Conservation (phyloP, 768 basidiomycete genomes). For the Termitomyces sp. region DNA sequence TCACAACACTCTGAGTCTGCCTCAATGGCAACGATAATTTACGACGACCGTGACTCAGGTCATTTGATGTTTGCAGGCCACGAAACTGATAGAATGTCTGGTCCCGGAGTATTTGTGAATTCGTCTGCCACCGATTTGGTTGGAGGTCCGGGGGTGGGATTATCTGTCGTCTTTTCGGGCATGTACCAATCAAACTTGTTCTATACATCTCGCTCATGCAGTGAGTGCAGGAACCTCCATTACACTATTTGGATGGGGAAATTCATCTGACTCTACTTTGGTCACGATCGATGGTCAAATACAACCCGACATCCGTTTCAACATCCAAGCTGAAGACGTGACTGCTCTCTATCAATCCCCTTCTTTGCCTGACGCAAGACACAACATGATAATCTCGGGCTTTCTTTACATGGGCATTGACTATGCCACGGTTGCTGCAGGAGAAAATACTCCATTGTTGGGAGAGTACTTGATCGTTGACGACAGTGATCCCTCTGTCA, state of each 20-base stretch:
- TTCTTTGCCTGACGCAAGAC: background rate
- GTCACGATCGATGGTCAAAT: background rate
- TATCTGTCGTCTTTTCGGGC: background rate
- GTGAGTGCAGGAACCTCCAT: background rate
- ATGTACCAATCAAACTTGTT: background rate
- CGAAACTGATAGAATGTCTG: too few species aligned
- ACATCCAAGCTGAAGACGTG: background rate
- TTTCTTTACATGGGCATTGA: too few species aligned
- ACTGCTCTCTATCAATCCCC: background rate
- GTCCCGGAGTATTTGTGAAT: too few species aligned
- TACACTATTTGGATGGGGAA: background rate
- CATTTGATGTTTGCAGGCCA: too few species aligned
- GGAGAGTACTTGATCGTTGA: background rate
- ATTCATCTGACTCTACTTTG: background rate
- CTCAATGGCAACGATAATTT: too few species aligned
- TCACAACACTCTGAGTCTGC: too few species aligned
- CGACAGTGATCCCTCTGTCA: background rate
- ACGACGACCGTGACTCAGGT: too few species aligned
- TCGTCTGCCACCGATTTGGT: too few species aligned
- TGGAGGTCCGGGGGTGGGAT: too few species aligned
- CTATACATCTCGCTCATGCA: background rate
- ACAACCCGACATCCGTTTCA: background rate
- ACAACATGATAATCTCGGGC: background rate
- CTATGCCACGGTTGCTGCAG: conserved; percentile 2
- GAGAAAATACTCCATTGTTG: background rate